Evolutionary conservation across 2,329 filamentous ascomycete species (phyloP), one percentile per base, ranked within the genome.

Genomic region (Colletotrichum simmondsii): DNA sequence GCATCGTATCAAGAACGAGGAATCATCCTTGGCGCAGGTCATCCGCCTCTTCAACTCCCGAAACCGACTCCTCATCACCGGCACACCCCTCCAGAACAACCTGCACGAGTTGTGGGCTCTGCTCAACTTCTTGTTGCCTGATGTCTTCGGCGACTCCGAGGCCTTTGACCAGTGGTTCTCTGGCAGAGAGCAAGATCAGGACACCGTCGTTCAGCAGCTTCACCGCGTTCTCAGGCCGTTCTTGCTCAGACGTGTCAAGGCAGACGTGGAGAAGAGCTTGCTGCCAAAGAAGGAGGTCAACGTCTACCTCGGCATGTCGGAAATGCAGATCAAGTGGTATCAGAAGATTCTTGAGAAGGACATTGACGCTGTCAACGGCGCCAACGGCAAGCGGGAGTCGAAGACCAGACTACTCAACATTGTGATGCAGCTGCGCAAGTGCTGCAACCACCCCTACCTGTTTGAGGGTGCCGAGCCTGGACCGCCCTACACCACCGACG

Each of bases 311-410:
- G 97, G 96, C 76, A 98, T 99, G 96, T 95, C 97, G 1, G 95
- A 98, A 71, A 99, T 99, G 97, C 97, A 99, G 82, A 91, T 98
- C 77, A 97, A 97, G 80, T 99, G 97, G 96, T 99, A 99, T 81
- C 94, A 98, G 83, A 98, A 98, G 86, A 99, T 99, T 77, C 87
- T 99, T 3, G 97, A 99, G 80, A 99, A 98, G 85, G 97, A 99
- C 79, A 99, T 99, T 74, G 97, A 99, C 82, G 97, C 97, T 16
- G 96, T 99, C 78, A 99, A 99, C 77, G 97, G 97, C 74, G 97
- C 96, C 35, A 95, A 93, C 75, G 97, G 97, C 63, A 99, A 98
- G 85, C 93, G 95, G 73, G 97, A 99, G 84, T 98, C 96, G 37
- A 99, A 99, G 86, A 99, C 97, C 1, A 92, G 97, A 75, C 89